phyloP scores from a whole-genome alignment of 805 yeast genomes.

The Sugiyamaella lignohabitans region DNA sequence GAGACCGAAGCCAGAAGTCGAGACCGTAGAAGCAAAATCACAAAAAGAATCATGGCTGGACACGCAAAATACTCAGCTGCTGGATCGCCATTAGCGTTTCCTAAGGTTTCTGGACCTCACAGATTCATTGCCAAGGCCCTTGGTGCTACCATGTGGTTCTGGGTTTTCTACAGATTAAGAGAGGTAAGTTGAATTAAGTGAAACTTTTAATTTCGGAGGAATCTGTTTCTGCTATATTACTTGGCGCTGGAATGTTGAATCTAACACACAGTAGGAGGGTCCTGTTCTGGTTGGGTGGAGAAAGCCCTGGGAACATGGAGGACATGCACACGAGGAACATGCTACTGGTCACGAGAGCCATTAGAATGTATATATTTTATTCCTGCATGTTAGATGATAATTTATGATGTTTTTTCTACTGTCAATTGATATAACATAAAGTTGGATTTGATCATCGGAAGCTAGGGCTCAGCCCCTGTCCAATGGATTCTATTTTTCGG shows the following conservation, averaged over 20 bases:
- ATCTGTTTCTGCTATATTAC: too few species aligned
- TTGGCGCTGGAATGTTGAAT: too few species aligned
- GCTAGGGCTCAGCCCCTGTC: too few species aligned
- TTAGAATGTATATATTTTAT: not conserved
- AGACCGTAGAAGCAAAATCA: not conserved
- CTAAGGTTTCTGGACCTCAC: conserved; percentile 55
- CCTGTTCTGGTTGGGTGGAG: conserved; percentile 36
- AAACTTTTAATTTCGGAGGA: too few species aligned
- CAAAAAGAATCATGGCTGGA: conserved; percentile 18
- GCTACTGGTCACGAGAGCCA: conserved; percentile 4
- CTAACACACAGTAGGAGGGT: conserved; percentile 27
- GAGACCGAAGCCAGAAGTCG: not conserved
- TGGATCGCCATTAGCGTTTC: conserved; percentile 57
- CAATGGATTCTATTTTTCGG: too few species aligned
- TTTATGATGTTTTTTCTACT: not conserved
- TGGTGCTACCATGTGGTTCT: conserved; percentile 87
- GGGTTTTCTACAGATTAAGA: conserved; percentile 74
- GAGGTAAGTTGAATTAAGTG: conserved; percentile 37
- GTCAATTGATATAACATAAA: not conserved
- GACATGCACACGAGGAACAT: conserved; percentile 21
- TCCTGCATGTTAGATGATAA: not conserved
- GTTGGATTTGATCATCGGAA: too few species aligned
- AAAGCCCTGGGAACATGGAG: conserved; percentile 38
- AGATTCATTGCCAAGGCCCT: conserved; percentile 56
- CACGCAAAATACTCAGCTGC: conserved; percentile 30